Conservation (phyloP, 495 filamentous ascomycete genomes). For the Cenococcum geophilum region DNA sequence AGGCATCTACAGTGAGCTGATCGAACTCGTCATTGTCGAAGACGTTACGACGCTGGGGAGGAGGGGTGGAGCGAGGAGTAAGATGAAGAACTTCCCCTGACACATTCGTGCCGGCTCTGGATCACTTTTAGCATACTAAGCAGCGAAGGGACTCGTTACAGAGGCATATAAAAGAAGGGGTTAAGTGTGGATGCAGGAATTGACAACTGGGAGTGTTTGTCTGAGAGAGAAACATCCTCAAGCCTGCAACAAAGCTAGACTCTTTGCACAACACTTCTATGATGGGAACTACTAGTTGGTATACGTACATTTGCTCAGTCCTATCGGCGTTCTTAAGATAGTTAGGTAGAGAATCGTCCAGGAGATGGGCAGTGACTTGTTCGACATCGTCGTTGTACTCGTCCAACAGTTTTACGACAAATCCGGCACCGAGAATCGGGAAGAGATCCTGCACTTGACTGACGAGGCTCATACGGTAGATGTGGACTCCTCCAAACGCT, state of each 20-base stretch:
- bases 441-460: slow-evolving; percentile 89
- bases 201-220: neutral
- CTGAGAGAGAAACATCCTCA: neutral
- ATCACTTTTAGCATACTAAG: neutral
- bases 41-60: slow-evolving; percentile 53
- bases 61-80: slow-evolving; percentile 42
- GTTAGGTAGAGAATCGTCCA: slow-evolving; percentile 71
- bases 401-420: slow-evolving; percentile 71
- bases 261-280: neutral
- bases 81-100: slow-evolving; percentile 24
- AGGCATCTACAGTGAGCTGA: slow-evolving; percentile 54
- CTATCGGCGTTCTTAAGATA: slow-evolving; percentile 53
- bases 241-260: no score
- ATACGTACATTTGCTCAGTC: slow-evolving; percentile 47
- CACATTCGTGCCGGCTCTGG: slow-evolving; percentile 9
- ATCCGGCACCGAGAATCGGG: slow-evolving; percentile 78
- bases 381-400: slow-evolving; percentile 73
- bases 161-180: no score
- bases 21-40: slow-evolving; percentile 80
- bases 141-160: neutral
- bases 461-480: slow-evolving; percentile 76
- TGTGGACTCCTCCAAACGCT: slow-evolving; percentile 53
- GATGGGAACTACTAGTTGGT: neutral
- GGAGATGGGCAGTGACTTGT: slow-evolving; percentile 70
- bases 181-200: no score